A percentile compares a stretch with the other conserved stretches of the same genome.
Evolutionary conservation across 2,329 filamentous ascomycete species (phyloP).

Genomic region (Colletotrichum filicis): DNA sequence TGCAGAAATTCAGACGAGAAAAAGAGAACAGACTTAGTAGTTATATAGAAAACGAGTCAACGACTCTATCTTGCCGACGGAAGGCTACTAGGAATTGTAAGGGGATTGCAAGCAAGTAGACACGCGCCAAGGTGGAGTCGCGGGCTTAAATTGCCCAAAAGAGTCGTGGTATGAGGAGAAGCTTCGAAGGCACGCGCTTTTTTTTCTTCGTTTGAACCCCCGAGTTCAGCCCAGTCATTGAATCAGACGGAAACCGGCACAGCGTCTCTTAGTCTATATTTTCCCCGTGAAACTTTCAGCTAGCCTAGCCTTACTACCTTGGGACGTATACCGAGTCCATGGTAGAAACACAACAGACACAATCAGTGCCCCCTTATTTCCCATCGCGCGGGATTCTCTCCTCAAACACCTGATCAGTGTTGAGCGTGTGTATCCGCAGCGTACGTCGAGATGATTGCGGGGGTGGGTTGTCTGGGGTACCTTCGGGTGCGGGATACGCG

Average conservation of each 20-base stretch:
- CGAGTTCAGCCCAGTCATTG: background rate
- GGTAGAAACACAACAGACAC: no score
- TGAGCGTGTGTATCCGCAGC: background rate
- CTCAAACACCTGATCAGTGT: background rate
- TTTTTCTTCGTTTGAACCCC: background rate
- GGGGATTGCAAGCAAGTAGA: no score
- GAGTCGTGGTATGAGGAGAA: background rate
- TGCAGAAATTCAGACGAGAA: slow-evolving; percentile 5
- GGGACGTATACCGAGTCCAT: no score
- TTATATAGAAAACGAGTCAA: slow-evolving; percentile 18
- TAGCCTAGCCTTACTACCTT: no score
- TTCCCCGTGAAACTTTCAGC: no score
- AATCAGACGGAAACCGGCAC: background rate
- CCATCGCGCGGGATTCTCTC: background rate
- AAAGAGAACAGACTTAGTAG: background rate
- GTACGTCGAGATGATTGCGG: slow-evolving; percentile 6
- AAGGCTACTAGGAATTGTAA: background rate
- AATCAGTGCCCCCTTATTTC: background rate
- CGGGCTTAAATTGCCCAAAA: background rate
- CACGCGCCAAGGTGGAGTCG: background rate
- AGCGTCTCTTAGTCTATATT: background rate
- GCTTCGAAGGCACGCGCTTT: background rate
- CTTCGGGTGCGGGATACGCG: background rate
- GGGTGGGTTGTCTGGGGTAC: slow-evolving; percentile 28
- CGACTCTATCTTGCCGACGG: background rate